phyloP scores from a whole-genome alignment of 106 monocot genomes.

The Iris macrosiphon region DNA sequence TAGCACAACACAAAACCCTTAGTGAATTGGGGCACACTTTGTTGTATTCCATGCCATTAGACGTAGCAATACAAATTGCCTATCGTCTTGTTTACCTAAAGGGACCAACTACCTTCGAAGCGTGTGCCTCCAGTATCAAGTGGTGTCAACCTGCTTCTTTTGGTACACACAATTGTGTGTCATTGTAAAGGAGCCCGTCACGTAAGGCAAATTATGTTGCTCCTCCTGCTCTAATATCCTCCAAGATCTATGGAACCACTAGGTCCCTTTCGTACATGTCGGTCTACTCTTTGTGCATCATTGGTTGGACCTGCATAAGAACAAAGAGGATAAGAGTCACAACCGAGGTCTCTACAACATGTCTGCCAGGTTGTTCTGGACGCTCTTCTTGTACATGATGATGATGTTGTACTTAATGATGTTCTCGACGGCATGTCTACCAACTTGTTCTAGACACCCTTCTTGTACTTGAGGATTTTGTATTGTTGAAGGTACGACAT shows the following conservation, averaged over 20 bases:
- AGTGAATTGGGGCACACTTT: too few species aligned
- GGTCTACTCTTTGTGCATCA: not conserved
- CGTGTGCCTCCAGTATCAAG: not conserved
- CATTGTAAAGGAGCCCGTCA: not conserved
- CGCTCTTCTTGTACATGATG: slow-evolving; percentile 5
- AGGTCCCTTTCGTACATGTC: not conserved
- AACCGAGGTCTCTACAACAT: not conserved
- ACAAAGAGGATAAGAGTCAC: not conserved
- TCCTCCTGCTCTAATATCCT: too few species aligned
- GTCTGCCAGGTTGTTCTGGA: slow-evolving; percentile 7
- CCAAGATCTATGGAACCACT: too few species aligned
- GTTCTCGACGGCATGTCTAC: too few species aligned
- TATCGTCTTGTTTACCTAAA: not conserved
- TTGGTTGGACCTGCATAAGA: not conserved
- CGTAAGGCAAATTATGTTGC: not conserved
- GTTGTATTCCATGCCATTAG: too few species aligned
- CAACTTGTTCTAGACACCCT: too few species aligned
- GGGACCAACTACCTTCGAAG: slow-evolving; percentile 1
- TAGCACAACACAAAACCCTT: too few species aligned
- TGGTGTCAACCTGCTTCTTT: not conserved
- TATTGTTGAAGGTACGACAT: slow-evolving; percentile 2
- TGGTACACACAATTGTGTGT: not conserved
- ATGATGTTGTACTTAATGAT: too few species aligned
- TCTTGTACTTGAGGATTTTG: too few species aligned
- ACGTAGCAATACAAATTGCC: not conserved